Evolutionary conservation across 176 grass and related monocot genomes (phyloP).

Genomic region (Eremochloa ophiuroides): DNA sequence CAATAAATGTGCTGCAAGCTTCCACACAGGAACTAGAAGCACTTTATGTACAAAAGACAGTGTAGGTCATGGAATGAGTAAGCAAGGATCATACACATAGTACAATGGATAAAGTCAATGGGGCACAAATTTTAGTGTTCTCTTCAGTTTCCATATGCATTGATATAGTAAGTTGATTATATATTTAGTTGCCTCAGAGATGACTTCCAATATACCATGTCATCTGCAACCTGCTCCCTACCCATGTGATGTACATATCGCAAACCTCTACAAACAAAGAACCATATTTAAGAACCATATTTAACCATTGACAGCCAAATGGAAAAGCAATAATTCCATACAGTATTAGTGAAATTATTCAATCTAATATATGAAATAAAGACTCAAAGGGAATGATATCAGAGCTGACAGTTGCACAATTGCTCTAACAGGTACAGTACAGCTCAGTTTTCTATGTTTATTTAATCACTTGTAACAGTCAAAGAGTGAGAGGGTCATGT

Average conservation of each 20-base stretch:
- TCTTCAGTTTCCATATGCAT: background rate
- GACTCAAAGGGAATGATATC: background rate
- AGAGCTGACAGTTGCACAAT: background rate
- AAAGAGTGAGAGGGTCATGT: background rate
- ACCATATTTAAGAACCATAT: background rate
- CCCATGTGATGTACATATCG: constrained; percentile 11
- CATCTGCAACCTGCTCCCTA: background rate
- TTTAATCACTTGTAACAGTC: background rate
- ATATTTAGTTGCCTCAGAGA: background rate
- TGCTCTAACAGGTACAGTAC: background rate
- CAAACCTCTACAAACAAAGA: background rate
- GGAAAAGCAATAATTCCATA: background rate
- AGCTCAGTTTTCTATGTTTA: background rate
- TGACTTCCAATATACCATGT: background rate
- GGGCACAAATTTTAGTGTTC: background rate
- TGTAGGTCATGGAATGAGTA: background rate
- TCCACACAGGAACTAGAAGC: background rate
- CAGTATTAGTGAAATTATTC: background rate
- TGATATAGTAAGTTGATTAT: background rate
- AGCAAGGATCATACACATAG: background rate
- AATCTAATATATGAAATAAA: background rate
- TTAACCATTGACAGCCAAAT: background rate
- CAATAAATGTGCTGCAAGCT: background rate
- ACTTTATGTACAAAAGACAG: background rate
- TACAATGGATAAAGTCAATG: background rate